These are phyloP conservation scores for Coemansia sp. DNA, from an alignment of 192 early-diverging fungal species.

Conservation along the genomic window DNA sequence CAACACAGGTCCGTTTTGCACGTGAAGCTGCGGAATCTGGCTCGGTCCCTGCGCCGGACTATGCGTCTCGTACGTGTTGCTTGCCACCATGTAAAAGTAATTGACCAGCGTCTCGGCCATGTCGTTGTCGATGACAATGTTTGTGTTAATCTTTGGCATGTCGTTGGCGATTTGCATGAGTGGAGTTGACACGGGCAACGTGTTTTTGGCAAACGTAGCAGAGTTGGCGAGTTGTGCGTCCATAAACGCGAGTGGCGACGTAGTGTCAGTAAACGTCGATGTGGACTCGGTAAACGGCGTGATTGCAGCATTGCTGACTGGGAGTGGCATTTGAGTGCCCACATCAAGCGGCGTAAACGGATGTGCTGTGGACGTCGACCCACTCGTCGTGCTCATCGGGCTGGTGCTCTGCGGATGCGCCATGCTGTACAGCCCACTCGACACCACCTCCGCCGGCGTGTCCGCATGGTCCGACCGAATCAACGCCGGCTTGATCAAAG, in stretches of 20 bases:
- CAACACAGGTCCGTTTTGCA: slow-evolving; percentile 17
- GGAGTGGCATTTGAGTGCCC: background rate
- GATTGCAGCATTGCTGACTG: background rate
- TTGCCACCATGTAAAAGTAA: slow-evolving; percentile 54
- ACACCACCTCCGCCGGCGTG: slow-evolving; percentile 9
- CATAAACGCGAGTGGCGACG: background rate
- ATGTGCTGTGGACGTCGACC: background rate
- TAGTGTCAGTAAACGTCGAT: background rate
- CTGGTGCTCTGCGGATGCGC: slow-evolving; percentile 1
- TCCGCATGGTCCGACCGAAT: slow-evolving; percentile 38
- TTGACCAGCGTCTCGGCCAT: slow-evolving; percentile 56
- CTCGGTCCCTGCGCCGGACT: slow-evolving; percentile 4
- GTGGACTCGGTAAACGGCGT: slow-evolving; percentile 4
- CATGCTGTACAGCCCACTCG: background rate
- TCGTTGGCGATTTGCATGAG: slow-evolving; percentile 11
- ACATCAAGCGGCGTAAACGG: slow-evolving; percentile 7
- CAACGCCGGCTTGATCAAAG: slow-evolving; percentile 48
- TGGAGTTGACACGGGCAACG: too few species aligned
- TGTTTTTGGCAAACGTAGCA: too few species aligned
- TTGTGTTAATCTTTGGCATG: slow-evolving; percentile 38
- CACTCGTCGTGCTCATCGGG: slow-evolving; percentile 6
- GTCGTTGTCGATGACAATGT: slow-evolving; percentile 53
- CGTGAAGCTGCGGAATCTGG: slow-evolving; percentile 5
- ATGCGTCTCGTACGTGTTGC: slow-evolving; percentile 22
- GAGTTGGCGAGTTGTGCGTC: too few species aligned